phyloP scores from a whole-genome alignment of 805 yeast species.

The Ogataea paradorogensis region DNA sequence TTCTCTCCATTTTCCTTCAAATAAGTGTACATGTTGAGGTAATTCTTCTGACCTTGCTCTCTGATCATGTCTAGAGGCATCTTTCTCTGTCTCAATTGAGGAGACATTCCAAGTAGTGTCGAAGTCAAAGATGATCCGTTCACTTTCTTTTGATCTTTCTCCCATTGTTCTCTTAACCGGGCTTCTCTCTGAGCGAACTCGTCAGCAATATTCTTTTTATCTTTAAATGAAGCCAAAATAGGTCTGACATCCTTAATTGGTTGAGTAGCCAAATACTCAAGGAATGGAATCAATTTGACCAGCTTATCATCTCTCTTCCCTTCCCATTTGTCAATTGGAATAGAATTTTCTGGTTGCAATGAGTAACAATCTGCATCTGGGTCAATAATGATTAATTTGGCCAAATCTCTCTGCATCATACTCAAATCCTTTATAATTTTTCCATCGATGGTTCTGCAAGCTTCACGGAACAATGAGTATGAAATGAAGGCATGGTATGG shows the following conservation, averaged over 20 bases:
- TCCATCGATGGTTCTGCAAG: slow-evolving; percentile 86
- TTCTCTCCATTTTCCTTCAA: slow-evolving; percentile 58
- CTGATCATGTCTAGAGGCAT: slow-evolving; percentile 87
- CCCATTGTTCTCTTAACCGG: slow-evolving; percentile 69
- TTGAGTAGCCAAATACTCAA: slow-evolving; percentile 92
- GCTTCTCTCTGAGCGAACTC: slow-evolving; percentile 82
- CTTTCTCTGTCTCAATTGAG: slow-evolving; percentile 46
- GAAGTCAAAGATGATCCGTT: slow-evolving; percentile 22
- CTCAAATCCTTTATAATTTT: slow-evolving; percentile 85
- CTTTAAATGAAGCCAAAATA: slow-evolving; percentile 67
- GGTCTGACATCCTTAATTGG: slow-evolving; percentile 85
- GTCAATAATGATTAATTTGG: slow-evolving; percentile 78
- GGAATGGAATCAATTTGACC: slow-evolving; percentile 80
- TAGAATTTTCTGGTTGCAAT: slow-evolving; percentile 92
- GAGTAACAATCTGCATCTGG: slow-evolving; percentile 67
- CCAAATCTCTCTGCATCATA: slow-evolving; percentile 85
- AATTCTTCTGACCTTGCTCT: slow-evolving; percentile 89
- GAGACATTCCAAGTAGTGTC: slow-evolving; percentile 54
- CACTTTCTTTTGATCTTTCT: slow-evolving; percentile 43
- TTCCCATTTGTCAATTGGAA: slow-evolving; percentile 79
- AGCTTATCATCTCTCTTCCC: slow-evolving; percentile 82
- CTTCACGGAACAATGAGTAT: slow-evolving; percentile 86
- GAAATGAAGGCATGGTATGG: slow-evolving; percentile 89
- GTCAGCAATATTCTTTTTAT: slow-evolving; percentile 62
- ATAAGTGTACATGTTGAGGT: slow-evolving; percentile 69